Evolutionary conservation across 2,329 filamentous ascomycete species (phyloP).

Genomic region (Colletotrichum tanaceti): DNA sequence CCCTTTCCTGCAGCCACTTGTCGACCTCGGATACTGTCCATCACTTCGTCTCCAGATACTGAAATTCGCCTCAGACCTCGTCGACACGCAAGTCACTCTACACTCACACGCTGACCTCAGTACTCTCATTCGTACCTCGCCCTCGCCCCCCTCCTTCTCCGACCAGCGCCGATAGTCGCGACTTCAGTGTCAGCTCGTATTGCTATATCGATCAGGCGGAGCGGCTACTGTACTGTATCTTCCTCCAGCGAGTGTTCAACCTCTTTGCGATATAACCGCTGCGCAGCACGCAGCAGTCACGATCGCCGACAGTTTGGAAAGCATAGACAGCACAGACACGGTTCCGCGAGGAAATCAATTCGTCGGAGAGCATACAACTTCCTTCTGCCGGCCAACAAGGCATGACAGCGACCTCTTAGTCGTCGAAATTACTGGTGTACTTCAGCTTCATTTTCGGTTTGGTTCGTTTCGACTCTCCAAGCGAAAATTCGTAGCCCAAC

Average conservation of each 20-base stretch:
- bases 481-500: constrained; percentile 43
- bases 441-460: constrained; percentile 7
- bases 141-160: neutral
- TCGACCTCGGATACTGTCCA: constrained; percentile 25
- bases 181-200: neutral
- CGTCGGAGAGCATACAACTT: neutral
- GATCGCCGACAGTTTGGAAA: neutral
- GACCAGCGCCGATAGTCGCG: constrained; percentile 26
- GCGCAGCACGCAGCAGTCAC: constrained; percentile 1
- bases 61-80: constrained; percentile 14
- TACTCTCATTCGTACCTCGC: constrained; percentile 9
- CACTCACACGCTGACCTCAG: neutral
- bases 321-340: neutral
- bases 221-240: neutral
- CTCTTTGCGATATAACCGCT: constrained; percentile 1
- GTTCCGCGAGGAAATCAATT: neutral
- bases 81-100: constrained; percentile 6
- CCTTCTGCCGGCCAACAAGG: constrained; percentile 2
- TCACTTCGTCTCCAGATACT: constrained; percentile 21
- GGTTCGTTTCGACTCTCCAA: neutral
- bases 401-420: constrained; percentile 16
- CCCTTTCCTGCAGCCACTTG: constrained; percentile 33
- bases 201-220: neutral
- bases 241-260: neutral
- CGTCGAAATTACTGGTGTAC: constrained; percentile 20